Conservation (phyloP, 108 stramenopile species). For the Cyclotella atomus region DNA sequence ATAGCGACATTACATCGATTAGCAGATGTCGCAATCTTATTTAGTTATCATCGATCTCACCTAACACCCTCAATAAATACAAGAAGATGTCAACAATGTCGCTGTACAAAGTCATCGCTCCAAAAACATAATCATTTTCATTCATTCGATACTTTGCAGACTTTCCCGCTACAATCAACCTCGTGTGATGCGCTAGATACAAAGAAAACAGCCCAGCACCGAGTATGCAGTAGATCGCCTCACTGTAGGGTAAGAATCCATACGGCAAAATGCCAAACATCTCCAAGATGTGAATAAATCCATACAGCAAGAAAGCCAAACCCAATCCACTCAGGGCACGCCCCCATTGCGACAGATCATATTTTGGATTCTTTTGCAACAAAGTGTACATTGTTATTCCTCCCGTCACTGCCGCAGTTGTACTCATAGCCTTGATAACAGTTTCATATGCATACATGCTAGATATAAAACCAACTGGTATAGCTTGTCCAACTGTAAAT, state of each 20-base stretch:
- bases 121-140: slow-evolving; percentile 92
- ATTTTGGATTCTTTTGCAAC: slow-evolving; percentile 84
- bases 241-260: slow-evolving; percentile 77
- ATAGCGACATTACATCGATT: neutral
- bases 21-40: no score
- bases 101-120: slow-evolving; percentile 88
- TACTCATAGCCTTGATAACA: slow-evolving; percentile 71
- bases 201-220: slow-evolving; percentile 70
- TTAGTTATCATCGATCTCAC: slow-evolving; percentile 63
- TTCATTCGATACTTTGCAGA: slow-evolving; percentile 86
- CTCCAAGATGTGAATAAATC: slow-evolving; percentile 76
- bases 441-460: slow-evolving; percentile 69
- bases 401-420: slow-evolving; percentile 69
- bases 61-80: slow-evolving; percentile 82
- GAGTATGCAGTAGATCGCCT: slow-evolving; percentile 63
- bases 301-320: slow-evolving; percentile 72
- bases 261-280: slow-evolving; percentile 61
- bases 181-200: slow-evolving; percentile 84
- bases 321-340: slow-evolving; percentile 61
- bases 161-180: slow-evolving; percentile 83
- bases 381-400: slow-evolving; percentile 83
- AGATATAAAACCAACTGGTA: slow-evolving; percentile 74
- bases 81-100: slow-evolving; percentile 95
- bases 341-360: slow-evolving; percentile 92
- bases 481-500: slow-evolving; percentile 84